Percentiles rank a stretch among this genome's conserved stretches.
Conservation (phyloP, 305 asterid species). For the Fraxinus latifolia region DNA sequence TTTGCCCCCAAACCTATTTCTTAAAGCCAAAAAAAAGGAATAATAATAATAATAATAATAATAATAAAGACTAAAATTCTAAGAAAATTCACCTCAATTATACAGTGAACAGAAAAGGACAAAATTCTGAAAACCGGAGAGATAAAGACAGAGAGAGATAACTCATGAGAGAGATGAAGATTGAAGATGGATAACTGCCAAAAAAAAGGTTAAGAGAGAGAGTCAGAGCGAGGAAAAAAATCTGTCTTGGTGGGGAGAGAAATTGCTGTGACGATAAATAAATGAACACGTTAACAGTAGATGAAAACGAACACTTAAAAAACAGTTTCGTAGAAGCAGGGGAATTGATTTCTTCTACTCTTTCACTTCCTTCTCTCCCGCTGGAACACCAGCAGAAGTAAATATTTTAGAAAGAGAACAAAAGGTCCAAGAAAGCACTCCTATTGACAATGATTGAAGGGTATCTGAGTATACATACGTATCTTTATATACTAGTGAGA, state of each 20-base stretch:
- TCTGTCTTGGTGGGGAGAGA: constrained; percentile 11
- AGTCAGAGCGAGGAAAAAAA: background rate
- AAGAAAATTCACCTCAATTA: background rate
- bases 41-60: background rate
- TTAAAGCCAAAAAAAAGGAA: background rate
- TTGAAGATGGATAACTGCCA: constrained; percentile 3
- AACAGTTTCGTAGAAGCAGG: constrained; percentile 50
- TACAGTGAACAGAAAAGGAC: background rate
- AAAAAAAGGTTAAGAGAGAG: background rate
- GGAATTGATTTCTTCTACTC: constrained; percentile 50
- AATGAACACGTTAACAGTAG: constrained; percentile 1
- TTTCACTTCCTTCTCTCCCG: constrained; percentile 48
- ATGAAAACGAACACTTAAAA: background rate
- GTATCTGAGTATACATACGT: background rate
- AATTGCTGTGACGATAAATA: constrained; percentile 9
- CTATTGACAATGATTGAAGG: constrained; percentile 45
- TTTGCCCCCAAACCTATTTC: background rate
- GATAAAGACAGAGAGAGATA: constrained; percentile 1
- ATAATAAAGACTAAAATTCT: background rate
- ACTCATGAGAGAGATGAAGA: constrained; percentile 24
- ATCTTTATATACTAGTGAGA: background rate
- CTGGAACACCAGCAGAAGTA: constrained; percentile 31
- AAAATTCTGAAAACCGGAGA: constrained; percentile 1
- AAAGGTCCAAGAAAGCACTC: constrained; percentile 26
- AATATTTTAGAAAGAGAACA: constrained; percentile 4